phyloP scores from a whole-genome alignment of 768 basidiomycete species.

The Hortiboletus campestris region DNA sequence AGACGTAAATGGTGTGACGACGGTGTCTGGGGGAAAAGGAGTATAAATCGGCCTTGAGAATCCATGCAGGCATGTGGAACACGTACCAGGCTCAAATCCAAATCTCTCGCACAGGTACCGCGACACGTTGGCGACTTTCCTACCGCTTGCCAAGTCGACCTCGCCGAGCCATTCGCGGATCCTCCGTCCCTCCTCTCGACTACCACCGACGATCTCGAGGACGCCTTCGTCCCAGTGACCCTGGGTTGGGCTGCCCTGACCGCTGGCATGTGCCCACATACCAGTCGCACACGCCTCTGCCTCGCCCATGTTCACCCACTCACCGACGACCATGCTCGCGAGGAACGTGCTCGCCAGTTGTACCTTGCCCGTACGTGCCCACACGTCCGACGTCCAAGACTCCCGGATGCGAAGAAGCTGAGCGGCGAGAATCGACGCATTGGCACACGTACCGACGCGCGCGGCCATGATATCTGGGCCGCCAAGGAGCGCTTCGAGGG shows the following conservation, averaged over 20 bases:
- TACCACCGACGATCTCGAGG: constrained; percentile 75
- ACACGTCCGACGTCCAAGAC: constrained; percentile 72
- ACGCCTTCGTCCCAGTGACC: constrained; percentile 79
- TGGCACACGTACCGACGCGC: constrained; percentile 72
- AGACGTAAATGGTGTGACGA: constrained; percentile 73
- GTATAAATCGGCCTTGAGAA: background rate
- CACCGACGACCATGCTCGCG: constrained; percentile 66
- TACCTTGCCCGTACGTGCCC: constrained; percentile 72
- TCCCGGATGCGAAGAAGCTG: constrained; percentile 80
- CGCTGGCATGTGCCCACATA: constrained; percentile 60
- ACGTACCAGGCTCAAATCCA: constrained; percentile 71
- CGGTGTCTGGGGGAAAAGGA: constrained; percentile 49
- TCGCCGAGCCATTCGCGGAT: constrained; percentile 83
- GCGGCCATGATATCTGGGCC: constrained; percentile 76
- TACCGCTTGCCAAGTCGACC: constrained; percentile 65
- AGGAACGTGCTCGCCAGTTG: constrained; percentile 78
- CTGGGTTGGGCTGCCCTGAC: constrained; percentile 30
- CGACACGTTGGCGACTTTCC: constrained; percentile 63
- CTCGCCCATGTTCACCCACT: constrained; percentile 70
- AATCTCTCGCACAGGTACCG: constrained; percentile 78
- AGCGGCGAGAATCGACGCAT: constrained; percentile 67
- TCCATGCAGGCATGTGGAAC: background rate
- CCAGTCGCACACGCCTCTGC: constrained; percentile 78
- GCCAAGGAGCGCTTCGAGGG: constrained; percentile 72
- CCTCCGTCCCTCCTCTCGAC: constrained; percentile 66